Evolutionary conservation across 768 basidiomycete species (phyloP).

Genomic region (Leccinum disarticulatum): DNA sequence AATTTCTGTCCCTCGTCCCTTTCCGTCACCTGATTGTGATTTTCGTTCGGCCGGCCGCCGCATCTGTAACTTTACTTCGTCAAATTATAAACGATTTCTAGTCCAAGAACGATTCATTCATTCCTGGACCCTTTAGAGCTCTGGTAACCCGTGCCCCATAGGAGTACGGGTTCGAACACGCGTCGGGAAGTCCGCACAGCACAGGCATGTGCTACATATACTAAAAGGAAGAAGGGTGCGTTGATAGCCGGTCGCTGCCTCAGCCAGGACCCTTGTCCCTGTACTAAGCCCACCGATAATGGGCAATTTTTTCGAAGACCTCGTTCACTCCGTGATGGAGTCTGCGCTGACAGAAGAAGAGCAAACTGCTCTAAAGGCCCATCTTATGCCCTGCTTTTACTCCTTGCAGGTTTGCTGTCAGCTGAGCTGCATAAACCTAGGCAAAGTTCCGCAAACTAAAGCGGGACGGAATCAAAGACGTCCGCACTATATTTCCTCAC

Average conservation of each 20-base stretch:
- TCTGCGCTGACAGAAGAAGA: conserved; percentile 23
- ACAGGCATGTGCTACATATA: conserved; percentile 1
- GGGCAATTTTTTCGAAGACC: conserved; percentile 34
- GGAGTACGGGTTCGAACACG: conserved; percentile 2
- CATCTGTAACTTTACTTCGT: too few relatives aligned
- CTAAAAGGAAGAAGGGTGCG: background rate
- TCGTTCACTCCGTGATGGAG: conserved; percentile 23
- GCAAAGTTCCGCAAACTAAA: conserved; percentile 32
- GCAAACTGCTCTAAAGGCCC: conserved; percentile 24
- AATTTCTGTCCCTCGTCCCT: too few relatives aligned
- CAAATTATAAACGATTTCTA: too few relatives aligned
- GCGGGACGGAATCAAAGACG: conserved; percentile 29
- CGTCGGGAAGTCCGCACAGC: background rate
- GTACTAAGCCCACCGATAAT: conserved; percentile 20
- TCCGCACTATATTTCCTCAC: conserved; percentile 28
- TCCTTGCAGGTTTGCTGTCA: background rate
- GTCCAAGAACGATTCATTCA: too few relatives aligned
- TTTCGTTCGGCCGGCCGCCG: too few relatives aligned
- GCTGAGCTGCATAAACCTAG: conserved; percentile 3
- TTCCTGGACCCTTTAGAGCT: too few relatives aligned
- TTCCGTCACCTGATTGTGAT: too few relatives aligned
- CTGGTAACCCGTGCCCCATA: background rate
- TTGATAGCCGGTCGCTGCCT: background rate
- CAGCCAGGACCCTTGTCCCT: background rate
- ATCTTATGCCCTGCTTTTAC: background rate